Conservation (phyloP, 225 moss, liverwort and hornwort species). For the Anthoceros angustus region DNA sequence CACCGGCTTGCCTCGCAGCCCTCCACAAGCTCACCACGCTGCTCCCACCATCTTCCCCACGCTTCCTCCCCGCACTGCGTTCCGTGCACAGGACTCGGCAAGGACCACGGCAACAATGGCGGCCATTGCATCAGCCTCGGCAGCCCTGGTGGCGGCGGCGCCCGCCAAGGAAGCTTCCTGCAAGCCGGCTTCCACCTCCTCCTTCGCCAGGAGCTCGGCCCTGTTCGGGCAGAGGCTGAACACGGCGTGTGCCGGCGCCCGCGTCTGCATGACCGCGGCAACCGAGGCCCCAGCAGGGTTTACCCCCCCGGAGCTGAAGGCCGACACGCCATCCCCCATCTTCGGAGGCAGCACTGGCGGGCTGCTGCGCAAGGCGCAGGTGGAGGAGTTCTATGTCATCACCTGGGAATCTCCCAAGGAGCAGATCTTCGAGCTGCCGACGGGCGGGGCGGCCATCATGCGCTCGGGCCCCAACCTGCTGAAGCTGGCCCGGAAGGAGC, state of each 20-base stretch:
- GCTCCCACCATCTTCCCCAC: too few relatives aligned
- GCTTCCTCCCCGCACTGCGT: too few relatives aligned
- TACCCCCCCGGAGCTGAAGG: slow-evolving; percentile 52
- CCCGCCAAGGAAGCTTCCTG: slow-evolving; percentile 8
- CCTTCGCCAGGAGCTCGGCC: slow-evolving; percentile 5
- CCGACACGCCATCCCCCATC: slow-evolving; percentile 83
- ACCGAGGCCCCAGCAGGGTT: slow-evolving; percentile 51
- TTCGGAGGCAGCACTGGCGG: slow-evolving; percentile 93
- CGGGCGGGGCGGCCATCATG: slow-evolving; percentile 90
- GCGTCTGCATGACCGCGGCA: slow-evolving; percentile 28
- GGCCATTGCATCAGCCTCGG: slow-evolving; percentile 24
- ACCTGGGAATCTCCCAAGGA: slow-evolving; percentile 93
- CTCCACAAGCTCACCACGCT: too few relatives aligned
- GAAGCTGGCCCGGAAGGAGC: slow-evolving; percentile 93
- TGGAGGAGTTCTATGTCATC: slow-evolving; percentile 93
- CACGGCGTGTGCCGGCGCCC: slow-evolving; percentile 34
- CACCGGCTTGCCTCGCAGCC: too few relatives aligned
- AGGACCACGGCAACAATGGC: slow-evolving; percentile 14
- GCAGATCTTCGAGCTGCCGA: slow-evolving; percentile 95
- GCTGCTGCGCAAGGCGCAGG: slow-evolving; percentile 81
- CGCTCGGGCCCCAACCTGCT: slow-evolving; percentile 73
- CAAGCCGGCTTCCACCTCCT: background rate
- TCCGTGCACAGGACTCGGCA: too few relatives aligned
- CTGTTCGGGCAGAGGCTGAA: slow-evolving; percentile 45
- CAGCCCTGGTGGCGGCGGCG: slow-evolving; percentile 13